Evolutionary conservation across 345 rosid genomes (phyloP), one percentile per base, ranked within the genome.

Genomic region (Acer saccharum): DNA sequence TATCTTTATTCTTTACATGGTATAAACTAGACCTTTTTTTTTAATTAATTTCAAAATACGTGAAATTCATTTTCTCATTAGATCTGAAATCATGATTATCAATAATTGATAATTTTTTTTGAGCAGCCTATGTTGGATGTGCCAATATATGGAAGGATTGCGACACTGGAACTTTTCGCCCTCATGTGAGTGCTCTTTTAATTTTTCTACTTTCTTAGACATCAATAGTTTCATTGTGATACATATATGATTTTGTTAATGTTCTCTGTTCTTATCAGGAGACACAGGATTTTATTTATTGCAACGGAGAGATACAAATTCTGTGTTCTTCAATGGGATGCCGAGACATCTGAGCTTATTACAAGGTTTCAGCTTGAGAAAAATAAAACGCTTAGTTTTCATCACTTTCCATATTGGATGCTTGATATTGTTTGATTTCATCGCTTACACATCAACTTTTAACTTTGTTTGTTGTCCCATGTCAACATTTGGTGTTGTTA

Each of bases 241-340:
- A 58, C 5, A 35, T 35, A 35, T 35, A 35, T 35, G 18, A 13
- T 10, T 46, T n/a, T 11, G 55, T 73, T 68, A 16, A 35, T 41
- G 18, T 50, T 78, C 27, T 72, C 48, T 78, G 73, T 43, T 76
- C 44, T 20, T 82, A 27, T 76, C 90, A 93, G 97, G 97, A 43
- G 99, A 96, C 90, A 2, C 97, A 96, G 76, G 99, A 94, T 76
- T 82, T 91, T 96, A n/a, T 92, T 94, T 72, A 87, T 96, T 84
- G 94, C 97, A 7, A 94, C 94, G 0, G 99, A 96, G 79, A 88
- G 94, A 88, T 94, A 92, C 78, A 94, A 91, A 69, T 91, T 94
- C 48, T 94, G 98, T 77, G 97, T 96, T 68, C 95, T 96, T 77
- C 97, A 96, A 75, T 96, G 98, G 98, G 95, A 94, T 83, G 77